Conservation (phyloP, 2,329 filamentous ascomycete species). For the Shiraia sp. region DNA sequence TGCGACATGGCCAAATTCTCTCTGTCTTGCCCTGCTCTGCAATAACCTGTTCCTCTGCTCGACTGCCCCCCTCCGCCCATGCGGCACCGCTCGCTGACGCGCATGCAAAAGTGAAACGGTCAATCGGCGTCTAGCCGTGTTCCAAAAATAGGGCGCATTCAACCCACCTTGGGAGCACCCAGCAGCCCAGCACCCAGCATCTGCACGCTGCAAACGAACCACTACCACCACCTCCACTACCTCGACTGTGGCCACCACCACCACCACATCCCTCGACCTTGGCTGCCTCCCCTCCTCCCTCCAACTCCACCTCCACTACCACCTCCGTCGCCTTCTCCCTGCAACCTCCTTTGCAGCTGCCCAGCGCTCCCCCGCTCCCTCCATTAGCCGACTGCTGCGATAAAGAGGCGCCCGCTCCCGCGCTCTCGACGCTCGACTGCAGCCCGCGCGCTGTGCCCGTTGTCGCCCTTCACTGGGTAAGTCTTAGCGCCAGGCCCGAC, state of each 20-base stretch:
- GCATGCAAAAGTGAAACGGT: conserved; percentile 32
- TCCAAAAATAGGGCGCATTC: conserved; percentile 35
- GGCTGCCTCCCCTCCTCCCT: conserved; percentile 10
- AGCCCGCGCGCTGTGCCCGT: conserved; percentile 19
- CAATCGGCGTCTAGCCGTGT: conserved; percentile 28
- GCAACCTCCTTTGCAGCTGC: no score
- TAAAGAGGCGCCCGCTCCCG: conserved; percentile 3
- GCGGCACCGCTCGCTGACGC: conserved; percentile 11
- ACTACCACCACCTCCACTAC: conserved; percentile 18
- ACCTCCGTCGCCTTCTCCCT: conserved; percentile 9
- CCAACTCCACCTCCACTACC: conserved; percentile 11
- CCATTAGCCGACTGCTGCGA: neutral
- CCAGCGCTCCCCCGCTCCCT: conserved; percentile 4
- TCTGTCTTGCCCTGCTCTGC: neutral
- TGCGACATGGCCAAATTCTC: neutral
- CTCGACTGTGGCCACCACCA: conserved; percentile 11
- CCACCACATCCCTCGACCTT: conserved; percentile 10
- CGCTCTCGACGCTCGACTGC: conserved; percentile 9
- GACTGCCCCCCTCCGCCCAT: neutral
- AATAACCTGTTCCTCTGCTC: no score
- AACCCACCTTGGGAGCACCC: conserved; percentile 1
- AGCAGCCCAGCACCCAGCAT: neutral
- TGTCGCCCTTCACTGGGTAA: conserved; percentile 39
- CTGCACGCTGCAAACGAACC: neutral
- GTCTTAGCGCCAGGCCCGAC: conserved; percentile 41